Base-by-base conservation (phyloP, 1,284 basidiomycete genomes). In the Tausonia pullulans region DNA sequence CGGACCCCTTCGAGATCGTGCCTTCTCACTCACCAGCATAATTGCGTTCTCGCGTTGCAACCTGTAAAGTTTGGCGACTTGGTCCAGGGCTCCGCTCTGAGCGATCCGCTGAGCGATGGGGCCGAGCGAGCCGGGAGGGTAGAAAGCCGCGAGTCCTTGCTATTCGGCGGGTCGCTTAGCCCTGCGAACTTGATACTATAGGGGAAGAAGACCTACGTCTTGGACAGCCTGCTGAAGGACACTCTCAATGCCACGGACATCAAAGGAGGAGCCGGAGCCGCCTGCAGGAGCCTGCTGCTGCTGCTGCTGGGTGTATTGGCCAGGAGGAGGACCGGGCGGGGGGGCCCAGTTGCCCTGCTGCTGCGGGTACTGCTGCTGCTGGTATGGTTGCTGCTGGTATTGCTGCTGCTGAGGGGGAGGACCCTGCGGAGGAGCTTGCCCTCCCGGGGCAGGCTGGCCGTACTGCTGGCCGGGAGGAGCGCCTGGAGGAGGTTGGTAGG, bases 81-180 rank as follows among this genome's bases (percentile, higher is more conserved):
- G 73, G 53, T 73, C 69, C 6, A 79, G 69, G 0, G 72, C 74
- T 54, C 78, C 78, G 2, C 74, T 74, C 9, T 70, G 69, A 0
- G 75, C 73, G 43, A 79, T 75, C 46, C 72, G 70, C 65, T 76
- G 72, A 2, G 78, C 78, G 67, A 79, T 75, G 40, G 69, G 72
- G 65, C 78, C 75, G 53, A 79, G 71, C 10, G 72, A 72, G 5
- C 76, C 76, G 0, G 73, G 78, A 39, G 77, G 77, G 71, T 78
- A 80, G 72, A 80, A 80, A 0, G 76, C 74, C 64, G 73, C 71
- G 63, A 79, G 70, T 54, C 74, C 72, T 75, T 79, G 78, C 72
- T 77, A 66, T 16, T 58, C 56, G 9, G 63, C 61, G 50, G 61
- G 63, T 40, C 56, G 72, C 60, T 14, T 54, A 50, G 69, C 67